Evolutionary conservation across 2,329 filamentous ascomycete species (phyloP).

Genomic region (Cordyceps javanica): DNA sequence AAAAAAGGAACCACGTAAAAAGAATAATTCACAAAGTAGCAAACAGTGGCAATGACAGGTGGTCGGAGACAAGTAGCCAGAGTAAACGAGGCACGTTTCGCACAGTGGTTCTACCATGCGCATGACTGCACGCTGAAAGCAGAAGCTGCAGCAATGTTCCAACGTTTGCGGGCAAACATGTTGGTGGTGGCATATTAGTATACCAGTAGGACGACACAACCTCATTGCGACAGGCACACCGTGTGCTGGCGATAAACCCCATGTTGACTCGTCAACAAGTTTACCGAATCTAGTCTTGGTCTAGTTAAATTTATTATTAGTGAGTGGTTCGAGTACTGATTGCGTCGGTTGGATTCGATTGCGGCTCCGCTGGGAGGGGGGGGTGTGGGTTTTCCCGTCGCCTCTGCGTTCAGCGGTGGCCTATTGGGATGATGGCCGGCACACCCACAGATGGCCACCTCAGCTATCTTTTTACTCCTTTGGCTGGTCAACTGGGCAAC

Average conservation of each 20-base stretch:
- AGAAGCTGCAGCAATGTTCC: neutral
- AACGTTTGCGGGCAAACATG: constrained; percentile 2
- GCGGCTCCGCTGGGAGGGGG: neutral
- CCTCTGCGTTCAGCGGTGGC: neutral
- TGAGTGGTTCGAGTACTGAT: neutral
- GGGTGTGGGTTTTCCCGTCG: neutral
- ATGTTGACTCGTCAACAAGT: neutral
- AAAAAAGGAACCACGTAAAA: too few relatives aligned
- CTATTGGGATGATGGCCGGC: neutral
- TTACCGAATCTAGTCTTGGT: neutral
- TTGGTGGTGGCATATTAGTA: too few relatives aligned
- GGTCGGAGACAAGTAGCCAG: neutral
- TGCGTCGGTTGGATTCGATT: constrained; percentile 1
- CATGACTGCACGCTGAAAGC: neutral
- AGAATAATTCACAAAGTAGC: too few relatives aligned
- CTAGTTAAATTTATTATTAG: neutral
- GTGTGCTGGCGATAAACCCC: too few relatives aligned
- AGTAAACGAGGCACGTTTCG: neutral
- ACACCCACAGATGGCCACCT: neutral
- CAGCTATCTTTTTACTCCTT: neutral
- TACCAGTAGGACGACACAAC: too few relatives aligned
- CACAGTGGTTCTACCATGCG: neutral
- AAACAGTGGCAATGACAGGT: neutral
- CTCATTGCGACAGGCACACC: constrained; percentile 3
- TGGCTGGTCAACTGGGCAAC: too few relatives aligned